These are phyloP conservation scores for Cercospora sp. DNA, from an alignment of 2,329 filamentous ascomycete species.

Conservation along the genomic window DNA sequence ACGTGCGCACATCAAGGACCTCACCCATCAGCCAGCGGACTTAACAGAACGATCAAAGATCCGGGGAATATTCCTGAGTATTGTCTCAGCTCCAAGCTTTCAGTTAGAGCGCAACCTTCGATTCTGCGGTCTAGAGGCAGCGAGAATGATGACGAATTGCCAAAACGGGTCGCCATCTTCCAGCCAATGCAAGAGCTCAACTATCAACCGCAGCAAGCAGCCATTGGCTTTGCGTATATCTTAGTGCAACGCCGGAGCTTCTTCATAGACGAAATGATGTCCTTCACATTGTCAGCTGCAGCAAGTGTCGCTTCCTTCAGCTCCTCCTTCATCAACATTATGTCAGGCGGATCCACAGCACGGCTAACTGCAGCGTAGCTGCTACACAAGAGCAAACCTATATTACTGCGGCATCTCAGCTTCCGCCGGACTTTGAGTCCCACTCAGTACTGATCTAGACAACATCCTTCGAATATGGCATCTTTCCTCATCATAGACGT, in stretches of 20 bases:
- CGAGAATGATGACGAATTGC: too few species aligned
- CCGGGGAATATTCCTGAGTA: not conserved
- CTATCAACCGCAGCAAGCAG: not conserved
- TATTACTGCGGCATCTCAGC: not conserved
- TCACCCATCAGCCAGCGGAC: not conserved
- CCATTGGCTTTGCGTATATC: not conserved
- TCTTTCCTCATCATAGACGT: conserved; percentile 47
- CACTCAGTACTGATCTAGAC: not conserved
- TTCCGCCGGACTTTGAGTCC: too few species aligned
- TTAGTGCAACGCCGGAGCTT: not conserved
- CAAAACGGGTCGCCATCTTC: too few species aligned
- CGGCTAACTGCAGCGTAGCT: not conserved
- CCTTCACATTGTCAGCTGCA: not conserved
- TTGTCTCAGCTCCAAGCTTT: not conserved
- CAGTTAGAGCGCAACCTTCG: not conserved
- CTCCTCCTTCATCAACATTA: not conserved
- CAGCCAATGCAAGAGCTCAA: not conserved
- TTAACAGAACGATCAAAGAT: not conserved
- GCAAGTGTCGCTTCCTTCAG: not conserved
- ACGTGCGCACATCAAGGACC: not conserved
- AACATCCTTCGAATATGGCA: conserved; percentile 17
- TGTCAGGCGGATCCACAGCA: not conserved
- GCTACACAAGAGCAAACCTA: not conserved
- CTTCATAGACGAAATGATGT: too few species aligned
- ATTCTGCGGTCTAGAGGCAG: not conserved